Evolutionary conservation across 2,329 filamentous ascomycete species (phyloP).

Genomic region (Escovopsis sp.): DNA sequence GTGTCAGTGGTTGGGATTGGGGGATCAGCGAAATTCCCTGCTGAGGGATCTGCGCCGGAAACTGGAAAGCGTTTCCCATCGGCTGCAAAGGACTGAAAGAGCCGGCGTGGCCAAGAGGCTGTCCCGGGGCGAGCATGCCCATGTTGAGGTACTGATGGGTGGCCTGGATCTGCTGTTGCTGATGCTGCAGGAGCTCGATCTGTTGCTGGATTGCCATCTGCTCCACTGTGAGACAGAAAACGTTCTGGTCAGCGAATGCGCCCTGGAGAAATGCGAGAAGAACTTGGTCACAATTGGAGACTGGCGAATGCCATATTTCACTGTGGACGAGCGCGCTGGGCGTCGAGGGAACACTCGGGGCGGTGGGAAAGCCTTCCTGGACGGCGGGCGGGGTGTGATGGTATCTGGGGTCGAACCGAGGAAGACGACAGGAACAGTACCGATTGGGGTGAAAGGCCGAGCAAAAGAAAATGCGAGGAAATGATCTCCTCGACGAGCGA

Average conservation of each 20-base stretch:
- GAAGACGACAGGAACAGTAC: neutral
- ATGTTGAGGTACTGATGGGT: conserved; percentile 96
- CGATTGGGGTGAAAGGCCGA: neutral
- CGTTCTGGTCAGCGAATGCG: conserved; percentile 8
- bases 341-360: too few relatives aligned
- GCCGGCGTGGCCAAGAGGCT: conserved; percentile 53
- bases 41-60: conserved; percentile 62
- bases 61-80: conserved; percentile 79
- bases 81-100: conserved; percentile 66
- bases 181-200: conserved; percentile 91
- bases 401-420: too few relatives aligned
- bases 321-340: neutral
- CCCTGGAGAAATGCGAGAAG: neutral
- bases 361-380: too few relatives aligned
- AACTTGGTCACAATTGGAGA: too few relatives aligned
- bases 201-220: conserved; percentile 96
- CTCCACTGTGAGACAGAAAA: conserved; percentile 51
- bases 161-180: conserved; percentile 93
- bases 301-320: neutral
- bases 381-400: neutral
- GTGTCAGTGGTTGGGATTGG: conserved; percentile 64
- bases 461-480: neutral
- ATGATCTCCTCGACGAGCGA: neutral
- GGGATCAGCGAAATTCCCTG: conserved; percentile 61
- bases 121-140: conserved; percentile 81